phyloP scores from a whole-genome alignment of 164 flowering plant species.

The Hamamelis virginiana region DNA sequence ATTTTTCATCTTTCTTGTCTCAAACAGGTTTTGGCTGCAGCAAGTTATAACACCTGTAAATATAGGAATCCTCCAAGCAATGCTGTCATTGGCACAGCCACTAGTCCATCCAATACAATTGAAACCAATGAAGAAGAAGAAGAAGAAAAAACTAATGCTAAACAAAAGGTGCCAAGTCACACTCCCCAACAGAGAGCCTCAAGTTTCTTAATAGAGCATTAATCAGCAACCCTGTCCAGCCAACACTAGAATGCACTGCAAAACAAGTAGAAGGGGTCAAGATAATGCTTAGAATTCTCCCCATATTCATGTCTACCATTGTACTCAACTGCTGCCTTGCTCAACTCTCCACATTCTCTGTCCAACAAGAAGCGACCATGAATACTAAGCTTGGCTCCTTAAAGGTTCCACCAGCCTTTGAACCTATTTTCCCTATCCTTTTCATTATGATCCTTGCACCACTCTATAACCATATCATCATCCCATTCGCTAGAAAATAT shows the following conservation, averaged over 20 bases:
- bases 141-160: conserved; percentile 13
- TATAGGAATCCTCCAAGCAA: conserved; percentile 35
- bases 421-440: conserved; percentile 81
- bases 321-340: conserved; percentile 95
- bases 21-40: conserved; percentile 56
- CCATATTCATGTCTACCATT: conserved; percentile 77
- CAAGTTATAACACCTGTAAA: conserved; percentile 31
- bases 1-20: not conserved
- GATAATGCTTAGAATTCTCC: conserved; percentile 54
- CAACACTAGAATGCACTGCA: conserved; percentile 41
- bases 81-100: conserved; percentile 41
- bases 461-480: conserved; percentile 58
- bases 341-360: conserved; percentile 91
- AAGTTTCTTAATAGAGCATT: conserved; percentile 61
- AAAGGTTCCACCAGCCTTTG: conserved; percentile 82
- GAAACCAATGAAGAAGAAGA: conserved; percentile 18
- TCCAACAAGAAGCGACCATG: conserved; percentile 96
- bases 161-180: conserved; percentile 13
- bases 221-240: conserved; percentile 26
- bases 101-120: conserved; percentile 29
- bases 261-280: conserved; percentile 81
- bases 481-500: conserved; percentile 67
- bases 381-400: conserved; percentile 68
- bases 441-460: conserved; percentile 89
- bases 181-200: conserved; percentile 27